Percentiles rank a stretch among this genome's conserved stretches.
phyloP scores from a whole-genome alignment of 2,329 filamentous ascomycete genomes.

The Ascochyta pisi region DNA sequence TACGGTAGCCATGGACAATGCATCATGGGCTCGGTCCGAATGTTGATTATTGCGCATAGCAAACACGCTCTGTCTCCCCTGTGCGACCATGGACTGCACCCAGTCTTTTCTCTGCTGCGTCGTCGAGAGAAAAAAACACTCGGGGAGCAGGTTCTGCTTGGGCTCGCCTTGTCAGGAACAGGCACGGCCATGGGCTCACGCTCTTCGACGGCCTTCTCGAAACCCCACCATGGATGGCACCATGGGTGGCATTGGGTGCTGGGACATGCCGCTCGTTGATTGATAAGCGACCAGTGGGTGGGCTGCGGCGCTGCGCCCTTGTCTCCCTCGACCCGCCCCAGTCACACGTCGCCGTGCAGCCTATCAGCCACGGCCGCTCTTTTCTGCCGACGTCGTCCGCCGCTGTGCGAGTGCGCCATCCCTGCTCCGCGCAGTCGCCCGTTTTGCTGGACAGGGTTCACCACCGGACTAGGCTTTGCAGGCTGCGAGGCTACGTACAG shows the following conservation, averaged over 20 bases:
- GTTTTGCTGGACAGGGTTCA: slow-evolving; percentile 23
- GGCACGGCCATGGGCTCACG: slow-evolving; percentile 17
- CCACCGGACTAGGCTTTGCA: slow-evolving; percentile 13
- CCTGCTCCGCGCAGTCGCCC: slow-evolving; percentile 25
- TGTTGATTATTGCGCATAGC: background rate
- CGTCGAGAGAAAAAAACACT: background rate
- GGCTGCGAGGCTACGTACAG: slow-evolving; percentile 18
- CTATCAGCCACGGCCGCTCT: slow-evolving; percentile 18
- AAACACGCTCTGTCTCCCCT: background rate
- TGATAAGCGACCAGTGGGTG: slow-evolving; percentile 25
- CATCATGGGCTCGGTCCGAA: slow-evolving; percentile 7
- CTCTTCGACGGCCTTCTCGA: slow-evolving; percentile 31
- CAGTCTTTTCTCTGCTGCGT: no score
- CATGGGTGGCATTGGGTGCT: background rate
- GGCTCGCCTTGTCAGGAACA: slow-evolving; percentile 28
- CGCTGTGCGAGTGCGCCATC: slow-evolving; percentile 23
- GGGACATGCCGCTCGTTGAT: slow-evolving; percentile 20
- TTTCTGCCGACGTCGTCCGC: slow-evolving; percentile 20
- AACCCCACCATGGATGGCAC: slow-evolving; percentile 28
- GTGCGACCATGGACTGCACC: no score
- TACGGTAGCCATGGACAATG: background rate
- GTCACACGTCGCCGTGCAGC: slow-evolving; percentile 17
- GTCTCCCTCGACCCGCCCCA: slow-evolving; percentile 8
- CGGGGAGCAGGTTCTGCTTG: slow-evolving; percentile 3
- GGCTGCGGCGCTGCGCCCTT: slow-evolving; percentile 27